Conservation (phyloP, 2,329 filamentous ascomycete genomes). For the Cladophialophora immunda region DNA sequence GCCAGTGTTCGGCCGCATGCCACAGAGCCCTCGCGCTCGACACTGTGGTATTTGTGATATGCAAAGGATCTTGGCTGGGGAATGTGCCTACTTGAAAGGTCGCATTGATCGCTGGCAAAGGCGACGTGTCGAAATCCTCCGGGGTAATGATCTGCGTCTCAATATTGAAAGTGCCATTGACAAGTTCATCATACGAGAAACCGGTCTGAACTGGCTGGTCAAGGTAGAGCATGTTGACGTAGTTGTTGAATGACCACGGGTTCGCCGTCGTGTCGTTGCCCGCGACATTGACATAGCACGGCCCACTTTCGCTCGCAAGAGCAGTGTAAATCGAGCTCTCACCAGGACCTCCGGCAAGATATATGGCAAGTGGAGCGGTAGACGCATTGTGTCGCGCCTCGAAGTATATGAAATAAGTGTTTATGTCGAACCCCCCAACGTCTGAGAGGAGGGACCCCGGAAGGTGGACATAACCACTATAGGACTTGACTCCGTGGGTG, state of each 20-base stretch:
- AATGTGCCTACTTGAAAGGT: slow-evolving; percentile 64
- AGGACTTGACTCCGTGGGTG: slow-evolving; percentile 63
- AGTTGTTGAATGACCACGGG: slow-evolving; percentile 70
- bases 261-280: slow-evolving; percentile 63
- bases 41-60: slow-evolving; percentile 46
- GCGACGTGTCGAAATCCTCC: slow-evolving; percentile 35
- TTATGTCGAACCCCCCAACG: slow-evolving; percentile 61
- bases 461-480: slow-evolving; percentile 67
- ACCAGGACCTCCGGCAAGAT: slow-evolving; percentile 70
- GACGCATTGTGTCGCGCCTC: slow-evolving; percentile 62
- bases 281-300: slow-evolving; percentile 62
- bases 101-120: slow-evolving; percentile 55
- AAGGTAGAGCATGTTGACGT: slow-evolving; percentile 73
- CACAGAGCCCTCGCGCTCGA: slow-evolving; percentile 60
- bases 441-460: slow-evolving; percentile 55
- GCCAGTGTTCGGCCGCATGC: slow-evolving; percentile 65
- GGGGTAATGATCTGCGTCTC: slow-evolving; percentile 18
- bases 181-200: slow-evolving; percentile 61
- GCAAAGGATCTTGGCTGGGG: slow-evolving; percentile 53
- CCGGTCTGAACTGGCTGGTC: slow-evolving; percentile 70
- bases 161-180: slow-evolving; percentile 49
- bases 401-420: slow-evolving; percentile 74
- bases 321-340: slow-evolving; percentile 66
- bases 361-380: slow-evolving; percentile 67
- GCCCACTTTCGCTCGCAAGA: slow-evolving; percentile 60